Evolutionary conservation across 2,329 filamentous ascomycete species (phyloP).

Genomic region (Trichoderma asperellum): DNA sequence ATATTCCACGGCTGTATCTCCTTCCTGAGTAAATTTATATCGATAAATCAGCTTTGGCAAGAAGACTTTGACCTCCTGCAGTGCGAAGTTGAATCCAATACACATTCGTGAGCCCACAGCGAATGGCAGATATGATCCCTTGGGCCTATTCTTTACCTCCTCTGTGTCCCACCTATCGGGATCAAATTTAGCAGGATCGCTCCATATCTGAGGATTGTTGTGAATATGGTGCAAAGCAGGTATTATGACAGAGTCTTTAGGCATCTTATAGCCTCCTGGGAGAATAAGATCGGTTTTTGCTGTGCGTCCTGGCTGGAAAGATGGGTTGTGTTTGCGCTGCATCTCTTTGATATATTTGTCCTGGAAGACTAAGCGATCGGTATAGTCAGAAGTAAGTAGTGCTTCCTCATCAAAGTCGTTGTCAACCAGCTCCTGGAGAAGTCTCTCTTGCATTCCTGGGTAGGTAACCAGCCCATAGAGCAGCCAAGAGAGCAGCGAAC

Average conservation of each 20-base stretch:
- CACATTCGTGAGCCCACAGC: conserved; percentile 61
- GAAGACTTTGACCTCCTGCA: conserved; percentile 64
- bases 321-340: conserved; percentile 62
- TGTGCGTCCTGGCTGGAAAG: conserved; percentile 63
- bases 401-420: conserved; percentile 49
- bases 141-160: conserved; percentile 55
- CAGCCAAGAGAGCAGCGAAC: conserved; percentile 61
- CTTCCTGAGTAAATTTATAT: conserved; percentile 59
- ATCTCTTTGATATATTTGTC: conserved; percentile 65
- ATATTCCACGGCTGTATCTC: conserved; percentile 57
- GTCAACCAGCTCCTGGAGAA: conserved; percentile 62
- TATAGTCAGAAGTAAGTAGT: conserved; percentile 52
- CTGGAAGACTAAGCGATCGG: conserved; percentile 54
- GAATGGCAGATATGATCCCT: conserved; percentile 61
- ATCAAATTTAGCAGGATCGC: conserved; percentile 61
- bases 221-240: conserved; percentile 56
- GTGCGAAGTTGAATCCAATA: conserved; percentile 67
- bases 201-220: conserved; percentile 60
- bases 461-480: conserved; percentile 59
- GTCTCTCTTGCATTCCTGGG: conserved; percentile 57
- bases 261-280: conserved; percentile 61
- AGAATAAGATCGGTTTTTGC: conserved; percentile 59
- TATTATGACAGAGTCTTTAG: conserved; percentile 57
- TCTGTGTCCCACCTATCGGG: conserved; percentile 61
- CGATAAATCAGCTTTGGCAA: conserved; percentile 61